phyloP scores from a whole-genome alignment of 331 rosid genomes.

The Acacia concinna region DNA sequence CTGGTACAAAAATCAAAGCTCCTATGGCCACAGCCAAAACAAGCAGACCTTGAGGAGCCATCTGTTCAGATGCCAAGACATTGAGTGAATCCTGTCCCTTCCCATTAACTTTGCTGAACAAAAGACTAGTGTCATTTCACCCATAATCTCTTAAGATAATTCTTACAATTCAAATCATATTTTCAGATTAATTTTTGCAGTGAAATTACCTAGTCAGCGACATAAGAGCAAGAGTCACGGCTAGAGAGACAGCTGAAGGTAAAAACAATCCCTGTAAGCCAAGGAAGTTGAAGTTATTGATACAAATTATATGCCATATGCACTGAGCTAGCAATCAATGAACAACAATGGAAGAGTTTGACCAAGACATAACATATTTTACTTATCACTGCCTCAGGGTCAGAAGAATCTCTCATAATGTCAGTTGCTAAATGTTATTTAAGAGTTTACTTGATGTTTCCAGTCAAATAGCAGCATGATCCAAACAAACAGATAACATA shows the following conservation, averaged over 20 bases:
- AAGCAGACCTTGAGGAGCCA: constrained; percentile 95
- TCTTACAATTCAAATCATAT: constrained; percentile 4
- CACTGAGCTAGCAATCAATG: constrained; percentile 13
- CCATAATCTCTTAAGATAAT: constrained; percentile 11
- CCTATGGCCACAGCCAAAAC: constrained; percentile 88
- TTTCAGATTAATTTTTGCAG: constrained; percentile 16
- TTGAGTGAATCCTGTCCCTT: constrained; percentile 52
- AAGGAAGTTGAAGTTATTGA: neutral
- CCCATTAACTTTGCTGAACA: constrained; percentile 77
- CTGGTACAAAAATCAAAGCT: constrained; percentile 83
- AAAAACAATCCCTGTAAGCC: constrained; percentile 59
- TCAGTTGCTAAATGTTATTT: constrained; percentile 3
- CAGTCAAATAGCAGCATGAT: neutral
- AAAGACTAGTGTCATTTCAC: constrained; percentile 24
- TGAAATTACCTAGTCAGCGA: constrained; percentile 74
- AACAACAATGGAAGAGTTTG: neutral
- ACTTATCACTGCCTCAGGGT: neutral
- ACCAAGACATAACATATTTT: neutral
- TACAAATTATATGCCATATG: neutral
- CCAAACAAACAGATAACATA: neutral
- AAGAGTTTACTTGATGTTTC: neutral
- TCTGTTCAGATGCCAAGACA: constrained; percentile 77
- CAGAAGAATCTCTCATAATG: constrained; percentile 20
- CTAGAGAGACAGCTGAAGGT: constrained; percentile 76
- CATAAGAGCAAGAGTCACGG: constrained; percentile 80